Conservation (phyloP, 2,329 filamentous ascomycete species). For the Atkinsonella hypoxylon region DNA sequence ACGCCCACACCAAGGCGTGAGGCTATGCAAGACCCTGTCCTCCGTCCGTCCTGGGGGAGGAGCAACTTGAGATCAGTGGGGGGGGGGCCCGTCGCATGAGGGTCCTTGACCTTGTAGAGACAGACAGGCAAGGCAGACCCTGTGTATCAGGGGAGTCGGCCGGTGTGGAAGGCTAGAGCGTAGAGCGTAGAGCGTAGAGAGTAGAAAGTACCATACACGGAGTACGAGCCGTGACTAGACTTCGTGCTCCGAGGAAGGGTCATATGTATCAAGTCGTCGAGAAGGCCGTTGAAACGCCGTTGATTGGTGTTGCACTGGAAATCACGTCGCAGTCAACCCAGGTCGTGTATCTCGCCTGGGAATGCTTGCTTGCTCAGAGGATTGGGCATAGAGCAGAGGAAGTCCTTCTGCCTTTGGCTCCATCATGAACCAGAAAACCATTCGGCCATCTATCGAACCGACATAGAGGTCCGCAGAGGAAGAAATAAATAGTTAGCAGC, state of each 20-base stretch:
- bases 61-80: neutral
- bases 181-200: too few relatives aligned
- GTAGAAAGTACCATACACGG: neutral
- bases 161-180: too few relatives aligned
- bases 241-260: neutral
- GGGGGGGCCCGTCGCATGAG: neutral
- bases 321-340: neutral
- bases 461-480: neutral
- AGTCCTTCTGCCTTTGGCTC: too few relatives aligned
- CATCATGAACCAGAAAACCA: neutral
- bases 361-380: too few relatives aligned
- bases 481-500: neutral
- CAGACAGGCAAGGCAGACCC: neutral
- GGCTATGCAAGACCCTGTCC: neutral
- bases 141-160: too few relatives aligned
- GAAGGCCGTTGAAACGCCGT: neutral
- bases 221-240: neutral
- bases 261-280: neutral
- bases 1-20: neutral
- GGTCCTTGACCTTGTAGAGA: neutral
- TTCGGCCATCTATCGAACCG: neutral
- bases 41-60: neutral
- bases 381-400: too few relatives aligned
- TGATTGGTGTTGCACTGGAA: neutral
- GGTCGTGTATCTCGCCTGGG: neutral